Evolutionary conservation across 371 early-diverging fungal species (phyloP).

Genomic region (Mucor racemosus): DNA sequence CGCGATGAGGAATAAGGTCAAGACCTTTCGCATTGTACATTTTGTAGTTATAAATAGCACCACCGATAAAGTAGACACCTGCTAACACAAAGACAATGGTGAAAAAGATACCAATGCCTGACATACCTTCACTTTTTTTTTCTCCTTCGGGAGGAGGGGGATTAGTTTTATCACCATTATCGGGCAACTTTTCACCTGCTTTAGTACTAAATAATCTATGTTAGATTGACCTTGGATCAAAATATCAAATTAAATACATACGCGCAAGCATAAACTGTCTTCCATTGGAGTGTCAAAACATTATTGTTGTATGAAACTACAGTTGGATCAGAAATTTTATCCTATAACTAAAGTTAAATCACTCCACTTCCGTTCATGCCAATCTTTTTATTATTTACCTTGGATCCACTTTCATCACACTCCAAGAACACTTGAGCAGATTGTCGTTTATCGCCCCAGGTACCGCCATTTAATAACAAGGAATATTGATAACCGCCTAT

Average conservation of each 20-base stretch:
- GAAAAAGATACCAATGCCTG: constrained; percentile 58
- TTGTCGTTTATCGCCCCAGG: constrained; percentile 15
- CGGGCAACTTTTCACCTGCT: constrained; percentile 34
- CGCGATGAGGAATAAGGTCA: constrained; percentile 65
- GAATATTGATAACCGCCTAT: constrained; percentile 33
- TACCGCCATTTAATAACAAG: constrained; percentile 33
- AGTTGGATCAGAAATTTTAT: constrained; percentile 31
- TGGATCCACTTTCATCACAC: constrained; percentile 28
- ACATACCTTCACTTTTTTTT: constrained; percentile 36
- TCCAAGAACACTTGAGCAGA: constrained; percentile 35
- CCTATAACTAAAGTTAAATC: constrained; percentile 14
- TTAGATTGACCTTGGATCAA: neutral
- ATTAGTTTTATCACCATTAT: constrained; percentile 16
- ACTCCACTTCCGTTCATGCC: neutral
- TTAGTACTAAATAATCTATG: constrained; percentile 22
- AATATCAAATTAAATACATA: constrained; percentile 16
- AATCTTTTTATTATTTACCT: neutral
- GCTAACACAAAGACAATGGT: constrained; percentile 51
- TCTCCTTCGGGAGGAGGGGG: constrained; percentile 10
- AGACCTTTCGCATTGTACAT: constrained; percentile 64
- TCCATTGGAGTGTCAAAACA: constrained; percentile 47
- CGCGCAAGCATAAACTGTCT: constrained; percentile 55
- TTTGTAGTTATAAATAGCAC: constrained; percentile 62
- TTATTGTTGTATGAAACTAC: constrained; percentile 40
- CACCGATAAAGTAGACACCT: constrained; percentile 61